A percentile compares a stretch with the other conserved stretches of the same genome.
Evolutionary conservation across 208 protist species (phyloP).

Genomic region (Leishmania aethiopica): DNA sequence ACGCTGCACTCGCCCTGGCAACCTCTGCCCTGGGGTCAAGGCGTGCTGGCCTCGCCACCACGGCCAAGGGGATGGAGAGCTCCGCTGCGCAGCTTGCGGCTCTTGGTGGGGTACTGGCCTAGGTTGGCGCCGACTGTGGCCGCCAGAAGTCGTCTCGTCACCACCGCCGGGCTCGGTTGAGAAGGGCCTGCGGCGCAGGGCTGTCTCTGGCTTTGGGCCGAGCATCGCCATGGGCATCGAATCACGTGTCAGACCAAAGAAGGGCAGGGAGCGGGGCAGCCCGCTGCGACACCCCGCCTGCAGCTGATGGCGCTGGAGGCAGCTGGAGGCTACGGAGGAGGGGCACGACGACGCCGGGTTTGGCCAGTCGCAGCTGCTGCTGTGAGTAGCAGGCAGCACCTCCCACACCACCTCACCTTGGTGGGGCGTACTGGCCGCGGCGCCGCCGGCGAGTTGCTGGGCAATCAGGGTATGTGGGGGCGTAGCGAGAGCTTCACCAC

Average conservation of each 20-base stretch:
- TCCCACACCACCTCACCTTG: constrained; percentile 3
- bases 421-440: background rate
- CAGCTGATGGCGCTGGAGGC: constrained; percentile 19
- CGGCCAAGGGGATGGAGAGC: background rate
- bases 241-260: constrained; percentile 8
- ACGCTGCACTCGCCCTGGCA: background rate
- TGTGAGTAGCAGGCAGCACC: background rate
- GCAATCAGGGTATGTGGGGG: background rate
- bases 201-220: background rate
- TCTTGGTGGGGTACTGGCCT: background rate
- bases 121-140: background rate
- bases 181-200: background rate
- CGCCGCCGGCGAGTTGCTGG: background rate
- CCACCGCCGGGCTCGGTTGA: constrained; percentile 2
- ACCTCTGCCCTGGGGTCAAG: background rate
- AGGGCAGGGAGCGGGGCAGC: constrained; percentile 23
- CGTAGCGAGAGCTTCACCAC: background rate
- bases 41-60: background rate
- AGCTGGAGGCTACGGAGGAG: constrained; percentile 18
- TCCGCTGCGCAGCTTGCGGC: background rate
- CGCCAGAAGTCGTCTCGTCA: too few relatives aligned
- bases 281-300: constrained; percentile 24
- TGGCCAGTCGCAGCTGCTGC: background rate
- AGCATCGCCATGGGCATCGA: background rate
- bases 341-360: constrained; percentile 8